Evolutionary conservation across 2,329 filamentous ascomycete species (phyloP), one percentile per base, ranked within the genome.

Genomic region (Diplodia sapinea): DNA sequence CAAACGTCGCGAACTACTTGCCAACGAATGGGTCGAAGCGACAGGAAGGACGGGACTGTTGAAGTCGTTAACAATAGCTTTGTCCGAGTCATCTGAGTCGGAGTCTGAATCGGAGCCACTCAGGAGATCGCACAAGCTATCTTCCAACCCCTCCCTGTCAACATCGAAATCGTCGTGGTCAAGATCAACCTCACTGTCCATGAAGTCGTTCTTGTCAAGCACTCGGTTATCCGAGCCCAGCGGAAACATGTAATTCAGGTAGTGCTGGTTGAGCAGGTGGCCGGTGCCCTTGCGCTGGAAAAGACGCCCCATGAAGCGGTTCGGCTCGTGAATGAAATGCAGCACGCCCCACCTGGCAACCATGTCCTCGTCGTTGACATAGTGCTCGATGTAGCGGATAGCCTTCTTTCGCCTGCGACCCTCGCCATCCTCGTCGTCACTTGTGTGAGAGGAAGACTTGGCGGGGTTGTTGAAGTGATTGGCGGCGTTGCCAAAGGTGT

Each of bases 401-500:
- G 86, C 85, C 50, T 74, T 73, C 38, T 68, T 68, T 33, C 29
- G 15, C 4, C n/a, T 33, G 11, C 50, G 82, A 79, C 69, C 82
- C 13, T 26, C 26, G 47, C 23, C 61, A 61, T 31, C 31, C 49
- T 54, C 38, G 31, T 20, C 59, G 8, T 49, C 23, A 29, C 31
- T 51, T 8, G 13, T 1, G 17, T 33, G 23, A 31, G 38, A 23
- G 33, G 47, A 57, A 55, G 59, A 67, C 20, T 69, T 65, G 71
- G 87, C 85, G 0, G 91, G 91, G 70, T 93, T 92, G 77, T 93
- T 93, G 81, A 93, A 94, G 76, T 94, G 91, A 73, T 92, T 92
- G 0, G 91, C 89, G 0, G 91, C 91, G 68, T 87, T 90, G 33
- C 90, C 91, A 75, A 94, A 94, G 0, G 91, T 94, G 77, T 85